phyloP scores from a whole-genome alignment of 2,329 filamentous ascomycete genomes.

The Xylaria multiplex region DNA sequence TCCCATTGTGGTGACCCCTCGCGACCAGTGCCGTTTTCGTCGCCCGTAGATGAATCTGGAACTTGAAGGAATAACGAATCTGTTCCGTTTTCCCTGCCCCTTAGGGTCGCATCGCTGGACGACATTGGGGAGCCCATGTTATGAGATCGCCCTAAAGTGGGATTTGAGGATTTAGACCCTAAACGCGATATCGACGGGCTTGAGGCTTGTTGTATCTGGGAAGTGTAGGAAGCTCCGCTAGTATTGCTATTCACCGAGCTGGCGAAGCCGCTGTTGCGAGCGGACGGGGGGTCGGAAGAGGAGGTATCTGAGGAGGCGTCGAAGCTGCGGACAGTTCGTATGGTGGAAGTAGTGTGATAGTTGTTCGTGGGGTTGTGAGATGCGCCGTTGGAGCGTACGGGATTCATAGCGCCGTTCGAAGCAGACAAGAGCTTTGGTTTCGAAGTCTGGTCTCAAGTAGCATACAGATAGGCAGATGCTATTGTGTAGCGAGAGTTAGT shows the following conservation, averaged over 20 bases:
- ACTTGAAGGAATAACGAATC: conserved; percentile 49
- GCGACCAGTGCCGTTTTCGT: conserved; percentile 45
- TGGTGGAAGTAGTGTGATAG: conserved; percentile 55
- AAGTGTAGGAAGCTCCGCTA: conserved; percentile 58
- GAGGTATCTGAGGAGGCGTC: conserved; percentile 58
- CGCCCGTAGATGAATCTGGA: conserved; percentile 49
- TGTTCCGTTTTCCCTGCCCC: conserved; percentile 39
- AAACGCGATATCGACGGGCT: conserved; percentile 50
- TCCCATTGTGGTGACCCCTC: conserved; percentile 63
- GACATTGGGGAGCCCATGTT: conserved; percentile 42
- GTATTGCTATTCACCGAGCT: conserved; percentile 66
- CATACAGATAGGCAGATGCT: conserved; percentile 39
- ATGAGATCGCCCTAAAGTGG: conserved; percentile 31
- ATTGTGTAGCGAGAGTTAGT: conserved; percentile 37
- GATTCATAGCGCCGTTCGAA: conserved; percentile 40
- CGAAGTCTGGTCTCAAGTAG: conserved; percentile 40
- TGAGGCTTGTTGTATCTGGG: conserved; percentile 49
- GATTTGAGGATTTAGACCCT: conserved; percentile 42
- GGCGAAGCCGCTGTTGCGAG: conserved; percentile 63
- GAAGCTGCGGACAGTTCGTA: conserved; percentile 67
- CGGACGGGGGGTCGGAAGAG: conserved; percentile 52
- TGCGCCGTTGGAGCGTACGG: conserved; percentile 40
- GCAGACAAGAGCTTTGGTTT: conserved; percentile 40
- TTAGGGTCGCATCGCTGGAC: conserved; percentile 39
- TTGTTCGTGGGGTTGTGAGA: conserved; percentile 42